Conservation (phyloP, 768 basidiomycete genomes). For the Podaxis sp. region DNA sequence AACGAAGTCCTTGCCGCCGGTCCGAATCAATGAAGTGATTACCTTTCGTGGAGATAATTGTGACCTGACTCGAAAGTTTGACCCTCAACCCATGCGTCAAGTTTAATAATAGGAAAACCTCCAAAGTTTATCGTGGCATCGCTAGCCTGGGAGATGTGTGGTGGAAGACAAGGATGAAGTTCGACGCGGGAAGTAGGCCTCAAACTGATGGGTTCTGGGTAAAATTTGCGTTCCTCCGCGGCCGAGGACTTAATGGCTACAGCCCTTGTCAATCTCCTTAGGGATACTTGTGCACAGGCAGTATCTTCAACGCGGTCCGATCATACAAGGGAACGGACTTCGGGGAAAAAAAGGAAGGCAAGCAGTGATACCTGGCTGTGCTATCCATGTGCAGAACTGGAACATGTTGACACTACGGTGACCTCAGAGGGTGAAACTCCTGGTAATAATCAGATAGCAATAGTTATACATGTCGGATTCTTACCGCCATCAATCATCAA, state of each 20-base stretch:
- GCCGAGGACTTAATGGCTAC: slow-evolving; percentile 4
- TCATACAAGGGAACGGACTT: not conserved
- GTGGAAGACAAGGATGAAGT: not conserved
- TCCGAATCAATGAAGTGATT: not conserved
- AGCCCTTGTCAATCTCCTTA: not conserved
- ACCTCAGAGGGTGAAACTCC: no score
- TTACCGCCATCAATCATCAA: no score
- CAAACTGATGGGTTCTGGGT: not conserved
- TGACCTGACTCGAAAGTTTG: not conserved
- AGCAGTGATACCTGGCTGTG: not conserved
- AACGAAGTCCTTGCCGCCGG: slow-evolving; percentile 1
- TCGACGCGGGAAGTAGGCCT: not conserved
- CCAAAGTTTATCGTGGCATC: not conserved
- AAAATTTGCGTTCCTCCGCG: not conserved
- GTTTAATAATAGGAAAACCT: not conserved
- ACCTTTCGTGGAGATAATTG: not conserved
- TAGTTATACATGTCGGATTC: no score
- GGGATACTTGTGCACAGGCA: not conserved
- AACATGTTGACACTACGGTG: not conserved
- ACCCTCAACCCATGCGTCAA: not conserved
- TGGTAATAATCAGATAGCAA: no score
- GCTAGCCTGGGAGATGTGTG: not conserved
- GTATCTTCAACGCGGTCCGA: not conserved
- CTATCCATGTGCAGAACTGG: not conserved
- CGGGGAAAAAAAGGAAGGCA: not conserved